Evolutionary conservation across 495 filamentous ascomycete genomes (phyloP), one percentile per base, ranked within the genome.

Genomic region (Halenospora varia): DNA sequence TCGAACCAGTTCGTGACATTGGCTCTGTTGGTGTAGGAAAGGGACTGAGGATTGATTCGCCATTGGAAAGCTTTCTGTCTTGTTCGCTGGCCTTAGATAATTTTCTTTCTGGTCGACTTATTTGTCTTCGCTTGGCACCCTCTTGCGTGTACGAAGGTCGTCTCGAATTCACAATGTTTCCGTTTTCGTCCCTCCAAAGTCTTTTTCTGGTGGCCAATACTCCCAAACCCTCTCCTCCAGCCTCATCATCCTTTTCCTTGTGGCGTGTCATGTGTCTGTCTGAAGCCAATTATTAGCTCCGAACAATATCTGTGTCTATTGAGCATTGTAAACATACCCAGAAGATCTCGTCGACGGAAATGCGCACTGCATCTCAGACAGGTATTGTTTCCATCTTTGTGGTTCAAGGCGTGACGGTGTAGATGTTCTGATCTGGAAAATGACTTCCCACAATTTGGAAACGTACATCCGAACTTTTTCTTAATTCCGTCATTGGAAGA

Each of bases 371-470:
- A 84, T 25, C 81, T 70, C 48, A 74, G 64, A 58, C 82, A 84
- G 0, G 79, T 83, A 54, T 73, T 70, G 47, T 79, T 74, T 0
- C 80, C 80, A 57, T 77, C 73, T 22, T 72, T 76, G 54, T 84
- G 82, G 57, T 84, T 84, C 47, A 83, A 68, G 18, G 76, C 71
- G 66, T 84, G 82, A 11, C 82, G 76, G 25, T 82, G 82, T 11
- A 83, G 68, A 67, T 84, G 82, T 59, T 84, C 82, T 2, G 79
- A 76, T 50, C 82, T 72, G 48, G 80, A 81, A 64, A 84, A 84
- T 24, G 72, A 75, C 64, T 82, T 83, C 22, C 66, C 71, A 56
- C 82, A 84, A 6, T 65, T 67, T 10, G 72, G 71, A 60, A 73
- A 71, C 20, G 66, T 64, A 56, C 79, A 82, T 13, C 53, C 64